These are phyloP conservation scores for Elaeis guineensis DNA, from an alignment of 176 grass and related monocot species.

Conservation along the genomic window DNA sequence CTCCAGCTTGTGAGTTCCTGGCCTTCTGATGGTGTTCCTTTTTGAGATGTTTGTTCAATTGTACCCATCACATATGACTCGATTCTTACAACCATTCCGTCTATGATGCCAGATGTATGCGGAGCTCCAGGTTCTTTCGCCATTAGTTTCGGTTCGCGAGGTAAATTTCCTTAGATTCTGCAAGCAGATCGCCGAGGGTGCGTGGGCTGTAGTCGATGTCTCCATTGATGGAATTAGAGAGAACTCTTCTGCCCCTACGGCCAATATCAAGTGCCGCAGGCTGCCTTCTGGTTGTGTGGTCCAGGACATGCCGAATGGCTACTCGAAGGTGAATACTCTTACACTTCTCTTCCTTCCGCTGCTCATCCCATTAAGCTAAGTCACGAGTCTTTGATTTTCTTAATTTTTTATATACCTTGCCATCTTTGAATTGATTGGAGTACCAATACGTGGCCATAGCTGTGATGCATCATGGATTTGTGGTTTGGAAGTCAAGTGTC, in stretches of 20 bases:
- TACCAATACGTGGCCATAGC: too few relatives aligned
- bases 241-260: constrained; percentile 1
- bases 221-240: constrained; percentile 14
- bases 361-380: too few relatives aligned
- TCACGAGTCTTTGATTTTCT: too few relatives aligned
- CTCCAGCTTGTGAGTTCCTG: constrained; percentile 70
- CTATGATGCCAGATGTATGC: constrained; percentile 6
- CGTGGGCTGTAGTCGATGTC: constrained; percentile 20
- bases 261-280: constrained; percentile 45
- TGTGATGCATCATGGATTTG: background rate
- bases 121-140: constrained; percentile 14
- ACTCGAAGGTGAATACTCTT: constrained; percentile 59
- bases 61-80: too few relatives aligned
- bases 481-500: too few relatives aligned
- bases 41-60: background rate
- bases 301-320: constrained; percentile 63
- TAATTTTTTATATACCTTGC: too few relatives aligned
- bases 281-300: constrained; percentile 85
- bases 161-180: constrained; percentile 18
- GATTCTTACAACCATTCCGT: background rate
- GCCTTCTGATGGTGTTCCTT: too few relatives aligned
- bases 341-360: background rate
- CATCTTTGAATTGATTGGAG: too few relatives aligned
- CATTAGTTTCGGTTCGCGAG: constrained; percentile 10
- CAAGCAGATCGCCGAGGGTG: constrained; percentile 14